Base-by-base conservation (phyloP, 2,329 filamentous ascomycete genomes). In the Shiraia sp. region DNA sequence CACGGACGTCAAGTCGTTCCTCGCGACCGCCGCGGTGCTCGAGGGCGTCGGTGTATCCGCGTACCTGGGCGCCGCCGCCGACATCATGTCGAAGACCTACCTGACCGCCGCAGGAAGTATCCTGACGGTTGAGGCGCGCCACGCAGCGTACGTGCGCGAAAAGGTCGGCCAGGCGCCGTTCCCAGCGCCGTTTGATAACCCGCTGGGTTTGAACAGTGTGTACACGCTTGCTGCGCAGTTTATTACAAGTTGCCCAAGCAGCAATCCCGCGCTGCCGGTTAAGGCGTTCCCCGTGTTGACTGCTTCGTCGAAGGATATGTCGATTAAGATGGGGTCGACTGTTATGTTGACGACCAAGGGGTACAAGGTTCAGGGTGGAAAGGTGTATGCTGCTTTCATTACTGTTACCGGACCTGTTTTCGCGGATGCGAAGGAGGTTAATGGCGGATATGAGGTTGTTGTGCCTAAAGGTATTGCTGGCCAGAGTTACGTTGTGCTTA, bases 151-250 rank as follows among this genome's bases (percentile, higher is more conserved):
- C 70, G 71, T 86, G 51, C 80, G 83, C 37, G 65, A 71, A 22
- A 69, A 70, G 8, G 66, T 76, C 13, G 65, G 71, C 34, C 60
- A 80, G 54, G 64, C 66, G 4, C 80, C 82, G 2, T 83, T 81
- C 57, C 71, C 83, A 1, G 75, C 80, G 51, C 68, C 82, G 6
- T 84, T 83, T 49, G 83, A 86, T 49, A 74, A 77, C 16, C 80
- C 82, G 0, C 73, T 86, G 26, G 66, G 69, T 50, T 74, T 79
- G 58, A 77, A 83, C 63, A 69, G 78, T 55, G 81, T 87, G 33
- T 85, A 77, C 73, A 82, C 82, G 3, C 75, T 87, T n/a, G 83
- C 83, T 0, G 75, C 81, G 0, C 71, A 73, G 40, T 86, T 86
- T 68, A 83, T 87, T 63, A 72, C 65, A 4, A 65, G 69, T 2